A percentile compares a stretch with the other conserved stretches of the same genome.
Evolutionary conservation across 305 asterid genomes (phyloP).

Genomic region (Ilex paraguariensis): DNA sequence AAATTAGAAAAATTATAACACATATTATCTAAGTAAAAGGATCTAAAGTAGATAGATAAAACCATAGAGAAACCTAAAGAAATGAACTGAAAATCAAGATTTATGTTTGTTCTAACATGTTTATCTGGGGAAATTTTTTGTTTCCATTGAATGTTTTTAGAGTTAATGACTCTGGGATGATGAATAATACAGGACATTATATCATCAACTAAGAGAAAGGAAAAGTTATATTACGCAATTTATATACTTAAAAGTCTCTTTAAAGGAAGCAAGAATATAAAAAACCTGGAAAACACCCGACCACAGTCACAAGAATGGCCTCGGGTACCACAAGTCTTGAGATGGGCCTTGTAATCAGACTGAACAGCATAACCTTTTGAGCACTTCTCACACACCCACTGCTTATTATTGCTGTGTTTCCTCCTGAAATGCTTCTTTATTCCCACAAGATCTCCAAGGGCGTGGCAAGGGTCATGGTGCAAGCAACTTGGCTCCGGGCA

Average conservation of each 20-base stretch:
- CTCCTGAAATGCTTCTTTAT: conserved; percentile 76
- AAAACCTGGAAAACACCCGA: conserved; percentile 65
- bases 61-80: too few species aligned
- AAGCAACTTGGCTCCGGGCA: conserved; percentile 79
- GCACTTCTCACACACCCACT: conserved; percentile 69
- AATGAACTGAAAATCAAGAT: not conserved
- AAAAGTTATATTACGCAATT: not conserved
- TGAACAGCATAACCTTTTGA: conserved; percentile 75
- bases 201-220: not conserved
- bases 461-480: conserved; percentile 76
- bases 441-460: conserved; percentile 75
- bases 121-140: too few species aligned
- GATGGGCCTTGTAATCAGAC: conserved; percentile 70
- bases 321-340: conserved; percentile 75
- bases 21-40: too few species aligned
- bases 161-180: too few species aligned
- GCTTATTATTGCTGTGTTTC: conserved; percentile 64
- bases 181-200: too few species aligned
- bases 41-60: too few species aligned
- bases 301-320: conserved; percentile 84
- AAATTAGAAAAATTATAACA: too few species aligned
- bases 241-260: not conserved
- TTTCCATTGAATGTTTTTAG: not conserved
- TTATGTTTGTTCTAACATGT: not conserved
- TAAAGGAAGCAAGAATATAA: not conserved